Base-by-base conservation (phyloP, 192 early-diverging fungal genomes). In the Kappamyces sp. region DNA sequence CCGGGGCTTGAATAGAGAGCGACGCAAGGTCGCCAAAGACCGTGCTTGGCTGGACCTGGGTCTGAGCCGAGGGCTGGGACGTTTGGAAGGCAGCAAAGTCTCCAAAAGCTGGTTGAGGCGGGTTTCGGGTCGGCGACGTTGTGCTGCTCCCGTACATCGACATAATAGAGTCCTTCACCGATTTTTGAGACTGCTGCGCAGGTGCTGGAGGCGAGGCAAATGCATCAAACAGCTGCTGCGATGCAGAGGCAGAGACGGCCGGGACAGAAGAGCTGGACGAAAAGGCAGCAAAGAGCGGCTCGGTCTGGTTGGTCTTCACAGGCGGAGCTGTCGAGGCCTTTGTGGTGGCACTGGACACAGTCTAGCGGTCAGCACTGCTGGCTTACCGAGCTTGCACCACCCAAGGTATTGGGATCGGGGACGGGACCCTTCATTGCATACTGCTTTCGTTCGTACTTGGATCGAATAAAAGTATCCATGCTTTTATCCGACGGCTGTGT, bases 401-500 rank as follows among this genome's bases (percentile, higher is more conserved):
- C 40, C 5, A 91, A 64, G 9, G 78, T 83, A 12, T 72, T 79
- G 4, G 89, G 87, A 63, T 89, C 84, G 15, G 89, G 87, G 43
- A 91, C 72, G 5, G 81, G 70, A 7, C 86, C 84, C 49, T 81
- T 84, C 76, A 71, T 73, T 9, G 83, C 84, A 72, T 81, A 91
- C 61, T 78, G 77, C 62, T 87, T 89, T 47, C 79, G 68, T 37
- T 91, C 87, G 61, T 91, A 91, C 55, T 91, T 91, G 46, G 80
- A 65, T 43, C 87, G 70, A 54, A 91, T 91, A 77, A 83, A 91
- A 15, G 69, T 64, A 46, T 87, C 84, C 39, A 86, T 84, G 50
- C 77, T 85, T 43, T 72, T 68, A 66, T 83, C 83, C n/a, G 73
- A 71, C 31, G 81, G 81, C 33, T 67, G 54, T 59, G 77, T 71